Conservation (phyloP, 2,329 filamentous ascomycete species). For the Exophiala dermatitidis region DNA sequence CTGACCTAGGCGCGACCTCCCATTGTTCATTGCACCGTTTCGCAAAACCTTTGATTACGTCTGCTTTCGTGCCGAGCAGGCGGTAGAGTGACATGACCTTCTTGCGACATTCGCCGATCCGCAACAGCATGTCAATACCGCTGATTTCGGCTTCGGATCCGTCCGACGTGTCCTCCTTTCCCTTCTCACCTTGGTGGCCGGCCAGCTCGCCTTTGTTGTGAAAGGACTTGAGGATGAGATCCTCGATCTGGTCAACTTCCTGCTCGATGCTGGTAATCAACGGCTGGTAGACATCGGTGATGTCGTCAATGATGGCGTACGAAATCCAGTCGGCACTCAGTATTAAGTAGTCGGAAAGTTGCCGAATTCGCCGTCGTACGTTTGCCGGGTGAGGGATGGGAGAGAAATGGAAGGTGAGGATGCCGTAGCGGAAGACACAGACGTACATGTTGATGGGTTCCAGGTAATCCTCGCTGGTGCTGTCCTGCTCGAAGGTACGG, state of each 20-base stretch:
- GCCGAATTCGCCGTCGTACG: slow-evolving; percentile 84
- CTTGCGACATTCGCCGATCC: slow-evolving; percentile 90
- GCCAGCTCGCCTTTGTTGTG: slow-evolving; percentile 40
- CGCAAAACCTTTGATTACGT: slow-evolving; percentile 98
- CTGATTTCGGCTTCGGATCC: slow-evolving; percentile 38
- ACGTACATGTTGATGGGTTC: slow-evolving; percentile 97
- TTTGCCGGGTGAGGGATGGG: slow-evolving; percentile 94
- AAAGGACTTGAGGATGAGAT: slow-evolving; percentile 77
- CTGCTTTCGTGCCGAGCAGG: slow-evolving; percentile 89
- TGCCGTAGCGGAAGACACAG: slow-evolving; percentile 89
- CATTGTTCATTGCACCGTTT: slow-evolving; percentile 97
- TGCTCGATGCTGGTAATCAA: slow-evolving; percentile 89
- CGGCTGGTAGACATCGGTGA: slow-evolving; percentile 91
- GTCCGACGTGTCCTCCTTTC: slow-evolving; percentile 40
- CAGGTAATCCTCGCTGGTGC: slow-evolving; percentile 78
- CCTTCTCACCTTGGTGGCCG: slow-evolving; percentile 36
- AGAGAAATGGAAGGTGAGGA: slow-evolving; percentile 92
- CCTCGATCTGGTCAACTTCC: slow-evolving; percentile 95
- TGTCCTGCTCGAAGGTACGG: slow-evolving; percentile 92
- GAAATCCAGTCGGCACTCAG: slow-evolving; percentile 96
- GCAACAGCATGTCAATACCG: slow-evolving; percentile 76
- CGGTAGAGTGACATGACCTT: slow-evolving; percentile 95
- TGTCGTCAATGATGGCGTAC: slow-evolving; percentile 96
- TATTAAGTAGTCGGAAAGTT: slow-evolving; percentile 87
- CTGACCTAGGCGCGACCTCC: slow-evolving; percentile 88